Evolutionary conservation across 768 basidiomycete species (phyloP), one percentile per base, ranked within the genome.

Genomic region (Podaxis sp.): DNA sequence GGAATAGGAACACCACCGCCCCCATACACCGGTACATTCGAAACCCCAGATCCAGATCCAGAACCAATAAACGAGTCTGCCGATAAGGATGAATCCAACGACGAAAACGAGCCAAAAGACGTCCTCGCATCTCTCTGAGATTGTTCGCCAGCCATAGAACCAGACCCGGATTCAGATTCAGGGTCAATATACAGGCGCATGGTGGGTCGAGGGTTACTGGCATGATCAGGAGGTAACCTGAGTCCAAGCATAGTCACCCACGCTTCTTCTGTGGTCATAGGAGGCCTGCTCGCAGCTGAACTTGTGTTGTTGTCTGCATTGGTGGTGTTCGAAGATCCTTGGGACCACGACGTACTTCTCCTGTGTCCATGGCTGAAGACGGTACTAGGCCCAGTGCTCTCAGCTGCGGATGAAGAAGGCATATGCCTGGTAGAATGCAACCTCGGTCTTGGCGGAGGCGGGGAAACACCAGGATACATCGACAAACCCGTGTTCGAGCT

Each of bases 1-100:
- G 19, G 15, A 13, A 44, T 19, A 15, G 51, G 38, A 13, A 17
- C 38, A 22, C 4, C 15, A 26, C 15, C 19, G n/a, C 49, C 17
- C 1, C 59, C 26, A 42, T 40, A 53, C 39, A 40, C 49, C 8
- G 59, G 52, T 17, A 8, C 36, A 26, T 33, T 61, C 4, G 59
- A 61, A 33, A 44, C 30, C 13, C 59, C 59, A 49, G 61, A 15
- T 12, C 54, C 54, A 40, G 11, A 22, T 26, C 61, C 54, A 54
- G 60, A 54, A 19, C 28, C 28, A 15, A 52, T n/a, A 26, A 51
- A 57, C 44, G 54, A 63, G 1, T 51, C 61, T 13, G 40, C 15
- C 13, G 59, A 60, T 24, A 57, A n/a, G 8, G 61, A 63, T 8
- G 61, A 63, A 36, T 51, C 61, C 19, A 48, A 63, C 13, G 61